Evolutionary conservation across 768 basidiomycete genomes (phyloP).

Genomic region (Brasilioporus rufonigricans): DNA sequence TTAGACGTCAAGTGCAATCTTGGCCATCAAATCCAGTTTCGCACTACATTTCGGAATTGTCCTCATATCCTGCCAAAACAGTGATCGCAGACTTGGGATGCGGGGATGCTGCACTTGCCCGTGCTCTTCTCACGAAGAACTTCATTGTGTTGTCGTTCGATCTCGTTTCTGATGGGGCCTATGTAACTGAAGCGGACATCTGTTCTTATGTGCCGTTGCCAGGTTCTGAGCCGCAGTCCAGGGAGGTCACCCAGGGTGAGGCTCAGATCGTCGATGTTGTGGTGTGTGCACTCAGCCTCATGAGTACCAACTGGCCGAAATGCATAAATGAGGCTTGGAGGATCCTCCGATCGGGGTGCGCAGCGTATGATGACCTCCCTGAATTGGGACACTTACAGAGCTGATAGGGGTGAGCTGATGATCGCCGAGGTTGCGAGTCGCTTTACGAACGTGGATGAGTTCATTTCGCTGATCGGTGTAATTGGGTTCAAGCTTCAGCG

Average conservation of each 20-base stretch:
- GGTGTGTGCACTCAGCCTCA: slow-evolving; percentile 92
- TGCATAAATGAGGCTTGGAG: slow-evolving; percentile 90
- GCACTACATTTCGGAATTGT: slow-evolving; percentile 67
- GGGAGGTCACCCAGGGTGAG: slow-evolving; percentile 44
- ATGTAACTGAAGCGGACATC: slow-evolving; percentile 89
- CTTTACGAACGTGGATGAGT: slow-evolving; percentile 65
- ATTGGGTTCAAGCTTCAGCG: slow-evolving; percentile 72
- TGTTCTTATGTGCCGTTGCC: slow-evolving; percentile 80
- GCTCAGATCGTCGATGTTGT: slow-evolving; percentile 87
- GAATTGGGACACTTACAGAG: slow-evolving; percentile 8
- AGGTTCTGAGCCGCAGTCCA: slow-evolving; percentile 56
- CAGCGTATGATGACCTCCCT: slow-evolving; percentile 11
- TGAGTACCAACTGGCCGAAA: slow-evolving; percentile 96
- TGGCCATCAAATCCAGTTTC: slow-evolving; percentile 97
- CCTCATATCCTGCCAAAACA: slow-evolving; percentile 59
- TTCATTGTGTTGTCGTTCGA: slow-evolving; percentile 76
- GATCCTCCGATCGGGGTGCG: slow-evolving; percentile 79
- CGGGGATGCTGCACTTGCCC: slow-evolving; percentile 89
- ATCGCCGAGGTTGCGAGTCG: slow-evolving; percentile 90
- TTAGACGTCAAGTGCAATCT: slow-evolving; percentile 84
- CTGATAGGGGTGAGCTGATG: slow-evolving; percentile 69
- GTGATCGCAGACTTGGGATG: slow-evolving; percentile 94
- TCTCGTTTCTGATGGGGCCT: slow-evolving; percentile 68
- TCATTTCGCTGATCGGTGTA: slow-evolving; percentile 56
- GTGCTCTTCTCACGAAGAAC: slow-evolving; percentile 65